These are phyloP conservation scores for Agapanthus africanus DNA, from an alignment of 106 monocot species.

Conservation along the genomic window DNA sequence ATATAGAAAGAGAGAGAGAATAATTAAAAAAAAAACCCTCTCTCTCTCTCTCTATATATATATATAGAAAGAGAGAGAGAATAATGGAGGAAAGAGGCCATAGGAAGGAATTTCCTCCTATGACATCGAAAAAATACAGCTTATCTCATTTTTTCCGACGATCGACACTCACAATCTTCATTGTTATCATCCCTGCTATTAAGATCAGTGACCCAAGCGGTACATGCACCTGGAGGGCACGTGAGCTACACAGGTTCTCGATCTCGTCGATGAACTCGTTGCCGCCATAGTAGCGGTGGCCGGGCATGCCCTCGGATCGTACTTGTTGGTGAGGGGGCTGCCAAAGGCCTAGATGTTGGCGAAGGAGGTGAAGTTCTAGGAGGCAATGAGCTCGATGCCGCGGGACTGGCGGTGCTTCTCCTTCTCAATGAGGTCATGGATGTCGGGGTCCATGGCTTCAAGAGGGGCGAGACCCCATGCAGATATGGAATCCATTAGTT, in stretches of 20 bases:
- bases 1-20: too few species aligned
- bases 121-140: too few species aligned
- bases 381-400: slow-evolving; percentile 75
- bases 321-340: slow-evolving; percentile 70
- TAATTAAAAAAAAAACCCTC: too few species aligned
- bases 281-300: slow-evolving; percentile 72
- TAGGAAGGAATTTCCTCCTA: too few species aligned
- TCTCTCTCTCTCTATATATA: too few species aligned
- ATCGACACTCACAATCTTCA: too few species aligned
- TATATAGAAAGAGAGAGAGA: too few species aligned
- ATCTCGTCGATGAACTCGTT: slow-evolving; percentile 69
- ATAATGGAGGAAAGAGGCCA: too few species aligned
- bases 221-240: slow-evolving; percentile 56
- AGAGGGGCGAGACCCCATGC: slow-evolving; percentile 57
- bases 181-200: too few species aligned
- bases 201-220: slow-evolving; percentile 58
- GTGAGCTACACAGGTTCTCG: slow-evolving; percentile 62
- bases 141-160: too few species aligned
- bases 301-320: slow-evolving; percentile 89
- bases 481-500: slow-evolving; percentile 47
- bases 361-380: slow-evolving; percentile 74
- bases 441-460: slow-evolving; percentile 34
- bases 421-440: slow-evolving; percentile 65
- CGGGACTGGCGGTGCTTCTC: slow-evolving; percentile 70
- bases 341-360: slow-evolving; percentile 71